Conservation (phyloP, 176 grass and related monocot genomes). For the Triticum urartu region DNA sequence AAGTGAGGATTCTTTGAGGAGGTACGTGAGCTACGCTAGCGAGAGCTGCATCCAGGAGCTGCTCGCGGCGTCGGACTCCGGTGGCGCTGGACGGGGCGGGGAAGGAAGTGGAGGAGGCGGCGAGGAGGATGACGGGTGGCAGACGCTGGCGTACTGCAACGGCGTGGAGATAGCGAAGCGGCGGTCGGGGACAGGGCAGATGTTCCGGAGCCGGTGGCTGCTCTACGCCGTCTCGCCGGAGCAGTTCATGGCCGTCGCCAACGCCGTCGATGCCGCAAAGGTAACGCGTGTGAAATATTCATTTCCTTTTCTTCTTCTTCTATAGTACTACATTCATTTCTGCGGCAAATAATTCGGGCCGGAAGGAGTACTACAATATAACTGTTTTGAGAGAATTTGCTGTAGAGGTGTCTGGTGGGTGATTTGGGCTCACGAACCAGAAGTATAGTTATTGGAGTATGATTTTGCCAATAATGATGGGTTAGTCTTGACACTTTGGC, state of each 20-base stretch:
- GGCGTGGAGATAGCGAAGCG: constrained; percentile 93
- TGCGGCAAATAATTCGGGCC: too few relatives aligned
- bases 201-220: constrained; percentile 86
- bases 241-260: constrained; percentile 91
- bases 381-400: background rate
- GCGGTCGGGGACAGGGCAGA: constrained; percentile 51
- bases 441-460: background rate
- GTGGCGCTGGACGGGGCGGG: background rate
- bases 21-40: constrained; percentile 90
- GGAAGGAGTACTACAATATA: too few relatives aligned
- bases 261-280: constrained; percentile 94
- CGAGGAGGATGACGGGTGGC: constrained; percentile 60
- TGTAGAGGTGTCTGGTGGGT: background rate
- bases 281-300: constrained; percentile 13
- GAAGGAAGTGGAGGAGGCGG: background rate
- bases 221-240: constrained; percentile 73
- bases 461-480: background rate
- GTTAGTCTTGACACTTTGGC: background rate
- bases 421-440: background rate
- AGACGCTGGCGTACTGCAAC: constrained; percentile 74
- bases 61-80: constrained; percentile 74
- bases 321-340: too few relatives aligned
- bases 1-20: constrained; percentile 82
- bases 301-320: background rate
- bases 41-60: constrained; percentile 99